Evolutionary conservation across 202 grass and related monocot genomes (phyloP), one percentile per base, ranked within the genome.

Genomic region (Bolboschoenoplectus hybrid): DNA sequence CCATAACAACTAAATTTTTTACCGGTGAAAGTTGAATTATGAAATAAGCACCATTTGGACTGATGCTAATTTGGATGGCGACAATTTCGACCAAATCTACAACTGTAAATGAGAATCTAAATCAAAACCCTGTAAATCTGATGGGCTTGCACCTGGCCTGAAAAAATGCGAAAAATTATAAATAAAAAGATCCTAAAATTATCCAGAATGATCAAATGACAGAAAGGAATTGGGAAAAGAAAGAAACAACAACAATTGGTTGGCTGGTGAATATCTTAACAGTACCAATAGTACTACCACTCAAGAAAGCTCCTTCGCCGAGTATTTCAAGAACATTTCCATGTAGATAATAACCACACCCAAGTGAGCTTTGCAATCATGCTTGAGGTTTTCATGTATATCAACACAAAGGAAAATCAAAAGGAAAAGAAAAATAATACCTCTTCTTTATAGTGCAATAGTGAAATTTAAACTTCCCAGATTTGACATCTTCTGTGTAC

Each of bases 391-490:
- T 51, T 43, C 69, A 58, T 10, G 45, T 6, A 35, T 32, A 85
- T 41, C 7, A 88, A n/a, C 2, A 16, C 61, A 12, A 35, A 67
- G 13, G 63, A 47, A 50, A 12, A 26, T 10, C 17, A 7, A 13
- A 61, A 66, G 63, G n/a, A 56, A 3, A 56, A 80, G 85, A 71
- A 32, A 46, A 63, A 38, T 3, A 26, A 11, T 86, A 97, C 97
- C 97, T 96, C 85, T 97, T 99, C 80, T 92, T 96, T 92, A 99
- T 97, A 52, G 90, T 97, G 89, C 97, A 99, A 82, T 99, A 99
- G 82, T 99, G 97, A 82, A 97, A 99, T 69, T 91, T 96, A 68
- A 93, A 68, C 77, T 85, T 92, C 83, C 89, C 92, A 38, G 92
- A 85, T 41, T 89, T 96, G 52, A 92, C 88, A 75, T 97, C 97